A percentile compares a stretch with the other conserved stretches of the same genome.
Conservation (phyloP, 371 early-diverging fungal species). For the Batkoa obscura region DNA sequence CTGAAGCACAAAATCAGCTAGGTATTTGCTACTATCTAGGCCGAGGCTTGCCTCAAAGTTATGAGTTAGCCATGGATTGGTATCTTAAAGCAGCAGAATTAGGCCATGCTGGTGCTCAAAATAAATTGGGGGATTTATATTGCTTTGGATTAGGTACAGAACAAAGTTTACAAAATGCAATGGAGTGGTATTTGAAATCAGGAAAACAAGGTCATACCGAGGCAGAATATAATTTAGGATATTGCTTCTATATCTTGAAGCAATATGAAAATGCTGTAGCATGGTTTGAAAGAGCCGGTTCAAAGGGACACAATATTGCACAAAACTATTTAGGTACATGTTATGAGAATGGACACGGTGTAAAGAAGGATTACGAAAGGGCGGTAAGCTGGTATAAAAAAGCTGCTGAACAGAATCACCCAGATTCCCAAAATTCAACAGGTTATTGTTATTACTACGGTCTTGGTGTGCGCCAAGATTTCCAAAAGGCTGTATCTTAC, state of each 20-base stretch:
- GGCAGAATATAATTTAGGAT: constrained; percentile 59
- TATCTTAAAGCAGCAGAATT: constrained; percentile 35
- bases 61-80: constrained; percentile 38
- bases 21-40: constrained; percentile 24
- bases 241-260: constrained; percentile 25
- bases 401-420: constrained; percentile 44
- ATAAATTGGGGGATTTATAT: constrained; percentile 64
- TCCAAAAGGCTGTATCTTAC: constrained; percentile 38
- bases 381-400: constrained; percentile 51
- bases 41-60: constrained; percentile 40
- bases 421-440: constrained; percentile 56
- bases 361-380: constrained; percentile 23
- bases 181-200: constrained; percentile 24
- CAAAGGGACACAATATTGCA: constrained; percentile 54
- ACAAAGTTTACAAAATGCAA: constrained; percentile 30
- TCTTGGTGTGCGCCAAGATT: constrained; percentile 35
- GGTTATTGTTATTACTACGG: constrained; percentile 59
- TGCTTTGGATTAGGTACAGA: constrained; percentile 55
- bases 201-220: constrained; percentile 30
- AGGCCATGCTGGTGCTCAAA: constrained; percentile 43
- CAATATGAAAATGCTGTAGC: constrained; percentile 27
- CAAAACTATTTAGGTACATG: constrained; percentile 59
- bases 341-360: constrained; percentile 61
- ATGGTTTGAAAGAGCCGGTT: constrained; percentile 48
- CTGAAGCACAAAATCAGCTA: constrained; percentile 33